Conservation (phyloP, 495 filamentous ascomycete genomes). For the Penicillium maclennaniae region DNA sequence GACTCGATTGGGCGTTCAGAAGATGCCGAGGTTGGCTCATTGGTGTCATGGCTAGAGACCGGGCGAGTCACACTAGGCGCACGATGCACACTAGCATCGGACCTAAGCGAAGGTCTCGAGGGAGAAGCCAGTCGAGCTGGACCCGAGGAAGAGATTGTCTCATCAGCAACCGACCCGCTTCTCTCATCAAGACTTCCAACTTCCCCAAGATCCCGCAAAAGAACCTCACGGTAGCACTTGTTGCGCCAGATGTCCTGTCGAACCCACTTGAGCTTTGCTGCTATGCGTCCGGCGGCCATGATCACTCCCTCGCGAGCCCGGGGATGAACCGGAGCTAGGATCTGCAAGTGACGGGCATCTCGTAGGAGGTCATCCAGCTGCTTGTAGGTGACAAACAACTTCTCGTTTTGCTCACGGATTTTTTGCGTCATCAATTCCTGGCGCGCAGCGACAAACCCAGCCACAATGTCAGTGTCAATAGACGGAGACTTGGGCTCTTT, state of each 20-base stretch:
- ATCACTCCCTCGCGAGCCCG: slow-evolving; percentile 84
- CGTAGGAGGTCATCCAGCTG: slow-evolving; percentile 77
- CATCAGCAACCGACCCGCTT: slow-evolving; percentile 17
- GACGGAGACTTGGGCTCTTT: slow-evolving; percentile 45
- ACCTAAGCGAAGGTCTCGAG: slow-evolving; percentile 21
- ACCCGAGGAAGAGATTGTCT: slow-evolving; percentile 8
- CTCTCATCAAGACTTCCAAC: slow-evolving; percentile 40
- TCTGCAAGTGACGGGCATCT: slow-evolving; percentile 88
- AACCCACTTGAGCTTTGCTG: slow-evolving; percentile 88
- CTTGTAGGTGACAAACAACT: slow-evolving; percentile 64
- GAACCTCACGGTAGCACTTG: slow-evolving; percentile 85
- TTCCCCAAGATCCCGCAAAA: slow-evolving; percentile 79
- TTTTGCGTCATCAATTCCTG: slow-evolving; percentile 76
- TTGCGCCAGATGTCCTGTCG: slow-evolving; percentile 90
- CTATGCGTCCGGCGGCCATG: slow-evolving; percentile 75
- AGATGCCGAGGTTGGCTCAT: slow-evolving; percentile 2
- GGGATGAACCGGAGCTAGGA: slow-evolving; percentile 82
- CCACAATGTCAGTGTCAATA: slow-evolving; percentile 75
- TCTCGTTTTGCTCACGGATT: slow-evolving; percentile 80
- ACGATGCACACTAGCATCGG: slow-evolving; percentile 15
- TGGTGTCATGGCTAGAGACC: slow-evolving; percentile 16
- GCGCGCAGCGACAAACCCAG: slow-evolving; percentile 77
- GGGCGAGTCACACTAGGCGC: slow-evolving; percentile 20
- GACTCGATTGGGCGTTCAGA: slow-evolving; percentile 10
- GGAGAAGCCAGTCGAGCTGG: slow-evolving; percentile 14